Conservation (phyloP, 306 rosid species). For the Carpinus fangiana region DNA sequence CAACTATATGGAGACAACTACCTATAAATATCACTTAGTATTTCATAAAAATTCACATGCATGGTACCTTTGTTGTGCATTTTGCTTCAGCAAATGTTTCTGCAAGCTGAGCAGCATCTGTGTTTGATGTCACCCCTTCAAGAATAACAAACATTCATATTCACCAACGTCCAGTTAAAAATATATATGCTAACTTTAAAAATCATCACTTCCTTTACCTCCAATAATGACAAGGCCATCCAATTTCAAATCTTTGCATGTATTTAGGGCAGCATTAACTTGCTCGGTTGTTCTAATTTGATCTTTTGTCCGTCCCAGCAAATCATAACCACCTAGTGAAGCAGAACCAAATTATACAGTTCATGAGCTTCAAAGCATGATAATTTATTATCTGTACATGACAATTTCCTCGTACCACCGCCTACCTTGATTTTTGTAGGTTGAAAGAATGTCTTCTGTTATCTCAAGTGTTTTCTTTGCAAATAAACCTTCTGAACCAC, state of each 20-base stretch:
- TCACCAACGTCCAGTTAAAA: constrained; percentile 19
- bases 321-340: constrained; percentile 88
- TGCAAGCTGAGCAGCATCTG: constrained; percentile 99
- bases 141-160: constrained; percentile 14
- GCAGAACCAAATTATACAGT: constrained; percentile 22
- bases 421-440: constrained; percentile 95
- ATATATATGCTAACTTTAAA: not conserved
- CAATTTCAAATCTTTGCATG: constrained; percentile 85
- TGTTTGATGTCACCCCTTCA: constrained; percentile 93
- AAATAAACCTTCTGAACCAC: constrained; percentile 96
- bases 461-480: constrained; percentile 90
- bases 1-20: not conserved
- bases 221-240: constrained; percentile 96
- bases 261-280: constrained; percentile 78
- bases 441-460: constrained; percentile 68
- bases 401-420: constrained; percentile 11
- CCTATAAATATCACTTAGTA: not conserved
- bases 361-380: constrained; percentile 1
- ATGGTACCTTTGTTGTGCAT: constrained; percentile 80
- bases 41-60: not conserved
- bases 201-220: constrained; percentile 45
- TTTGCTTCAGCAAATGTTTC: constrained; percentile 93
- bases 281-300: constrained; percentile 94
- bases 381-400: not conserved
- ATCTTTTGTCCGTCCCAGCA: constrained; percentile 94